Evolutionary conservation across 1,284 basidiomycete species (phyloP).

Genomic region (Cutaneotrichosporon sp.): DNA sequence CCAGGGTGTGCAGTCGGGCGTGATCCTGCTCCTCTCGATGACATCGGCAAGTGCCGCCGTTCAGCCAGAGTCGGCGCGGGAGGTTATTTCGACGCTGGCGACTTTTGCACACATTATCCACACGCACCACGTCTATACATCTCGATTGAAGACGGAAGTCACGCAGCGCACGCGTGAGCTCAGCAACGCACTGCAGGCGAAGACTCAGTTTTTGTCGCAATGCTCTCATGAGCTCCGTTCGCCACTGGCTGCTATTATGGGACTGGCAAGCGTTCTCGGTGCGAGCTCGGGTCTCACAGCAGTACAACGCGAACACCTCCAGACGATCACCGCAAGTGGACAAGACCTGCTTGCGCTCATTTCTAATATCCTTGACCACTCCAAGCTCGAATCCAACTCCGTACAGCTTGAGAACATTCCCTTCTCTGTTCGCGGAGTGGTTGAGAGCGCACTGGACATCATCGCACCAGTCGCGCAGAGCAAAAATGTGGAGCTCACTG

Average conservation of each 20-base stretch:
- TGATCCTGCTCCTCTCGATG: slow-evolving; percentile 32
- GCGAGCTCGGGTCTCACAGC: slow-evolving; percentile 41
- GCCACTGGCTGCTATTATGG: slow-evolving; percentile 46
- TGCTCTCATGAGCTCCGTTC: slow-evolving; percentile 51
- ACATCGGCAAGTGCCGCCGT: slow-evolving; percentile 18
- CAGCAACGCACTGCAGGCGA: slow-evolving; percentile 30
- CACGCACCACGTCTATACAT: slow-evolving; percentile 29
- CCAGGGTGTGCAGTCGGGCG: slow-evolving; percentile 32
- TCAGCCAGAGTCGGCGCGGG: slow-evolving; percentile 25
- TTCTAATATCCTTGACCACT: slow-evolving; percentile 51
- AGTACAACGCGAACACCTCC: slow-evolving; percentile 49
- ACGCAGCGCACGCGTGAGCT: slow-evolving; percentile 32
- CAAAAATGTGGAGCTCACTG: slow-evolving; percentile 40
- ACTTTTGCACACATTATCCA: slow-evolving; percentile 36
- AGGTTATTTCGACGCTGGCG: slow-evolving; percentile 27
- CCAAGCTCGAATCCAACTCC: slow-evolving; percentile 49
- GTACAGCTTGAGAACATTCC: slow-evolving; percentile 48
- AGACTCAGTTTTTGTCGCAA: slow-evolving; percentile 38
- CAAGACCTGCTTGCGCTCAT: slow-evolving; percentile 51
- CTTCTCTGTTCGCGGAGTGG: slow-evolving; percentile 46
- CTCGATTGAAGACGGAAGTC: slow-evolving; percentile 29
- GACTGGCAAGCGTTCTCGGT: slow-evolving; percentile 46
- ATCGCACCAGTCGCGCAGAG: slow-evolving; percentile 37
- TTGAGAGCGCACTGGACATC: slow-evolving; percentile 41
- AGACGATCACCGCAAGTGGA: slow-evolving; percentile 48